These are phyloP conservation scores for Emergomyces orientalis DNA, from an alignment of 2,329 filamentous ascomycete species.

Conservation along the genomic window DNA sequence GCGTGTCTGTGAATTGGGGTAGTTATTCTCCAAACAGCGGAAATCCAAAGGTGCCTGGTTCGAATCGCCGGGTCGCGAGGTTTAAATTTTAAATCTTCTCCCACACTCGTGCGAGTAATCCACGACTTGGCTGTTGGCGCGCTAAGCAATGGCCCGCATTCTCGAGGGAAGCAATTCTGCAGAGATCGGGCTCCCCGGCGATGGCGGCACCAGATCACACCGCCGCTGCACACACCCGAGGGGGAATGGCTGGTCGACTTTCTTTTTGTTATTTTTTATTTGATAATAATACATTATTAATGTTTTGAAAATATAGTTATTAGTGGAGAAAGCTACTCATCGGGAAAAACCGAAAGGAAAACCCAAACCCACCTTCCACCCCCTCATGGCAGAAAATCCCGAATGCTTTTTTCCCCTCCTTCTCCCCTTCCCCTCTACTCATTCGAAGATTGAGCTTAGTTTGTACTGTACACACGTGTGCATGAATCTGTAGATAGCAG, in stretches of 20 bases:
- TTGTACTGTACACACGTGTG: no score
- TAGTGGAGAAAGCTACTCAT: no score
- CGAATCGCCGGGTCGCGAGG: slow-evolving; percentile 45
- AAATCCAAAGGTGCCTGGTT: slow-evolving; percentile 39
- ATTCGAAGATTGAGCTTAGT: no score
- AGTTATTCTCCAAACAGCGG: background rate
- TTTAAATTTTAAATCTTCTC: slow-evolving; percentile 8
- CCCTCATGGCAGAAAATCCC: no score
- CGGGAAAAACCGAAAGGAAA: no score
- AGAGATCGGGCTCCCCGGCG: slow-evolving; percentile 46
- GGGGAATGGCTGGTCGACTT: slow-evolving; percentile 30
- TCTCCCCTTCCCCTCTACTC: no score
- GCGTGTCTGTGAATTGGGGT: background rate
- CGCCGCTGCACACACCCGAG: slow-evolving; percentile 32
- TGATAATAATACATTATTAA: no score
- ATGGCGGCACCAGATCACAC: slow-evolving; percentile 48
- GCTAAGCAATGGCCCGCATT: slow-evolving; percentile 46
- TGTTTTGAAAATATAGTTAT: background rate
- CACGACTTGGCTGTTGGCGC: slow-evolving; percentile 40
- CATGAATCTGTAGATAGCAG: no score
- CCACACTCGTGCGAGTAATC: slow-evolving; percentile 47
- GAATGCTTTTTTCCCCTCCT: no score
- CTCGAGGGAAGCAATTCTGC: slow-evolving; percentile 53
- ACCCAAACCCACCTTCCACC: no score
- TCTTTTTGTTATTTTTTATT: slow-evolving; percentile 22